A percentile compares a stretch with the other conserved stretches of the same genome.
Evolutionary conservation across 768 basidiomycete genomes (phyloP).

Genomic region (Termitomyces sp.): DNA sequence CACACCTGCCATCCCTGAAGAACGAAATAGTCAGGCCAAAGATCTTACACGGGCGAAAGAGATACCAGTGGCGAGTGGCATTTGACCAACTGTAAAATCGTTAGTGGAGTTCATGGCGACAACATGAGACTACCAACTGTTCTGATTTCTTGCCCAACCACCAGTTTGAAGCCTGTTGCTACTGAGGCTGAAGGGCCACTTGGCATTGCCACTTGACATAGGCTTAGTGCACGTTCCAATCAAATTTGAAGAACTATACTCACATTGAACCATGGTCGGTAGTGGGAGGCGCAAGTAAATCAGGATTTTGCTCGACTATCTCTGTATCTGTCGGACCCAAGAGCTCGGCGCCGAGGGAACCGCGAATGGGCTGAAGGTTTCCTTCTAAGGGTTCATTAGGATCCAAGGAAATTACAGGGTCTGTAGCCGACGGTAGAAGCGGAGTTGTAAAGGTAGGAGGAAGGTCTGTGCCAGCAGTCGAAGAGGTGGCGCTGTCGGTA

Average conservation of each 20-base stretch:
- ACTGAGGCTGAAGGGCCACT: slow-evolving; percentile 53
- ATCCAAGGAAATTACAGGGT: slow-evolving; percentile 31
- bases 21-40: neutral
- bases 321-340: slow-evolving; percentile 35
- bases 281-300: slow-evolving; percentile 36
- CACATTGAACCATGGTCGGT: slow-evolving; percentile 40
- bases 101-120: neutral
- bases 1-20: slow-evolving; percentile 37
- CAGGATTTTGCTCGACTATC: slow-evolving; percentile 39
- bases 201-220: slow-evolving; percentile 34
- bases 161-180: slow-evolving; percentile 52
- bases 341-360: slow-evolving; percentile 32
- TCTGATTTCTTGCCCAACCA: slow-evolving; percentile 57
- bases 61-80: slow-evolving; percentile 46
- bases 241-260: slow-evolving; percentile 11
- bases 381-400: slow-evolving; percentile 36
- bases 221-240: neutral
- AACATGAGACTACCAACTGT: slow-evolving; percentile 26
- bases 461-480: neutral
- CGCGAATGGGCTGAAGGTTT: slow-evolving; percentile 29
- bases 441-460: slow-evolving; percentile 14
- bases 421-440: slow-evolving; percentile 32
- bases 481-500: neutral
- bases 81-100: slow-evolving; percentile 26
- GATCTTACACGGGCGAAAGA: neutral